Base-by-base conservation (phyloP, 306 rosid species). In the Quercus bicolor region DNA sequence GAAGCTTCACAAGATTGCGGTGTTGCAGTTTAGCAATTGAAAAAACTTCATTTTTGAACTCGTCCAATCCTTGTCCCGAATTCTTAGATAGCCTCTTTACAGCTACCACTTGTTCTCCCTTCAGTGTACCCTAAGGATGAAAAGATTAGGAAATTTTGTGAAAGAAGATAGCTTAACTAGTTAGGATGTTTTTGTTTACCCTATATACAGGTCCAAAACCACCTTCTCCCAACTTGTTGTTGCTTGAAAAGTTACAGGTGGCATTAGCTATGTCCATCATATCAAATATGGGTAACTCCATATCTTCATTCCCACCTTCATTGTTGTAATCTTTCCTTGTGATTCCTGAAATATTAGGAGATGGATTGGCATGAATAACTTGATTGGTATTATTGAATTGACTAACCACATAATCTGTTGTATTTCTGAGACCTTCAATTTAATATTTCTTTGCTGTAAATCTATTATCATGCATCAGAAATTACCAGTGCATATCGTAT, bases 181-280 rank as follows among this genome's bases (percentile, higher is more conserved):
- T 59, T 29, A 64, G 53, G 16, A 48, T 2, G 70, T 16, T 29
- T 19, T 48, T 64, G 14, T 26, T 34, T 91, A 84, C 93, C 84
- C 4, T 74, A 57, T 82, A 90, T 20, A 92, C 93, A 5, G 85
- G 85, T 19, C 93, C 97, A 77, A 92, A 92, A 19, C 91, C 92
- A 55, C 94, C 96, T 84, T 91, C 82, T 1, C 91, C 91, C 12
- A 91, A 84, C 83, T 79, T 91, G 3, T 85, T 83, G 34, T 68
- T 6, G 21, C 19, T 20, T n/a, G 96, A 84, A 65, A 91, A 91
- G 68, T 83, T 73, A 55, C 73, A 55, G 0, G 96, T 91, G 9
- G 91, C 93, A 24, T 3, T 55, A 5, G 65, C 72, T 84, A 91
- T 70, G 3, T 77, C 21, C 14, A 75, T 4, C 9, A 87, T 60